Conservation (phyloP, 148 eudicot genomes). For the Vaccinium corymbosum region DNA sequence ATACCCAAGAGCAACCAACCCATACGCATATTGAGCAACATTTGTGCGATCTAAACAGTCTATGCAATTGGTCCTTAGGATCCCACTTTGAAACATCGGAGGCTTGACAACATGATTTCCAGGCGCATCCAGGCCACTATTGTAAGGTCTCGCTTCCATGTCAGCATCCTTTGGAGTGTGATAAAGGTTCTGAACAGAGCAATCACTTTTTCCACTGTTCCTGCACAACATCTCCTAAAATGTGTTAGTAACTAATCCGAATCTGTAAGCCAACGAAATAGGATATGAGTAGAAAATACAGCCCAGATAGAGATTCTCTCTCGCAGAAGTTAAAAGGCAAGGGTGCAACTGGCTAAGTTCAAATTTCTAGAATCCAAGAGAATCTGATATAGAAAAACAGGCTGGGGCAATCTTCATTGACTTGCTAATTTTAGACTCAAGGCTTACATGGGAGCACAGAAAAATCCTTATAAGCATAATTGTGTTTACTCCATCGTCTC, state of each 20-base stretch:
- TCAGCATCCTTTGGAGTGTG: constrained; percentile 3
- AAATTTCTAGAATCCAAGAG: background rate
- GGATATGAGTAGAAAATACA: background rate
- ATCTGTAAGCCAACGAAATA: constrained; percentile 3
- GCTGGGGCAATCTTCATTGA: background rate
- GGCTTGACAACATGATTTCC: constrained; percentile 28
- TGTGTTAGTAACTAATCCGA: background rate
- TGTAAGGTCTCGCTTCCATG: background rate
- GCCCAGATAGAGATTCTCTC: background rate
- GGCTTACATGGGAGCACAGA: background rate
- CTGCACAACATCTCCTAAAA: constrained; percentile 26
- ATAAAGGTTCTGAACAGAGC: constrained; percentile 15
- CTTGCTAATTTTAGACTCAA: background rate
- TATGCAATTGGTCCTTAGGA: constrained; percentile 81
- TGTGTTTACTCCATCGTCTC: background rate
- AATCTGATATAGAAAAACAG: background rate
- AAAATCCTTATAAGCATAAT: background rate
- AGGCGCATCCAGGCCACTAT: constrained; percentile 8
- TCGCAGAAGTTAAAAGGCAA: background rate
- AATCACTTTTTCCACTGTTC: constrained; percentile 16
- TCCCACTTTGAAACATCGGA: constrained; percentile 60
- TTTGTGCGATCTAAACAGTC: constrained; percentile 97
- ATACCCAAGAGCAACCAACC: constrained; percentile 73
- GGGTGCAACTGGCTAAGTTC: background rate
- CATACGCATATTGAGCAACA: constrained; percentile 77